These are phyloP conservation scores for Boletus coccyginus DNA, from an alignment of 768 basidiomycete genomes.

Conservation along the genomic window DNA sequence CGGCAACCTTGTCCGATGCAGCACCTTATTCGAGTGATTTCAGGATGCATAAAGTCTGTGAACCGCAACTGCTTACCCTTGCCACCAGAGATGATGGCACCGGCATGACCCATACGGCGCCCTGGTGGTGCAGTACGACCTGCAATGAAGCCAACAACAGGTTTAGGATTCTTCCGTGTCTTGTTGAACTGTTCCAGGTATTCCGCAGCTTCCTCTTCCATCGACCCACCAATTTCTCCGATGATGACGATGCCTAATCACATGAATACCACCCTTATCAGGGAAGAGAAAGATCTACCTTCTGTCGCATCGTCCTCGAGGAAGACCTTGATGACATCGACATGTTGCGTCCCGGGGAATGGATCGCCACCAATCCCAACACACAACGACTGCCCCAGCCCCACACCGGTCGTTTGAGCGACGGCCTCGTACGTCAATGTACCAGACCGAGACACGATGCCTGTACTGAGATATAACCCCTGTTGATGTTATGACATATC, in stretches of 20 bases:
- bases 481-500: not conserved
- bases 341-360: constrained; percentile 93
- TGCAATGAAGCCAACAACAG: constrained; percentile 97
- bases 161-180: constrained; percentile 82
- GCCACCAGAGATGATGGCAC: constrained; percentile 96
- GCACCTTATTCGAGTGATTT: constrained; percentile 50
- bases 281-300: constrained; percentile 43
- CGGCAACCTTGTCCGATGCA: constrained; percentile 90
- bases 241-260: constrained; percentile 88
- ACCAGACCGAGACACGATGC: constrained; percentile 93
- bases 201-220: constrained; percentile 99
- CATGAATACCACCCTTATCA: constrained; percentile 1
- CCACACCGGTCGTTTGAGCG: constrained; percentile 92
- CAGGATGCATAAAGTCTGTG: not conserved
- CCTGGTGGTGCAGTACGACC: constrained; percentile 98
- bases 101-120: constrained; percentile 96
- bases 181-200: constrained; percentile 94
- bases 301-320: constrained; percentile 92
- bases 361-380: constrained; percentile 98
- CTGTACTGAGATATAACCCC: constrained; percentile 34
- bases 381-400: constrained; percentile 94
- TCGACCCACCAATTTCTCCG: constrained; percentile 97
- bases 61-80: constrained; percentile 58
- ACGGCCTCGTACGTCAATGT: constrained; percentile 99
- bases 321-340: constrained; percentile 96